phyloP scores from a whole-genome alignment of 768 basidiomycete species.

The Agrocybe praecox region DNA sequence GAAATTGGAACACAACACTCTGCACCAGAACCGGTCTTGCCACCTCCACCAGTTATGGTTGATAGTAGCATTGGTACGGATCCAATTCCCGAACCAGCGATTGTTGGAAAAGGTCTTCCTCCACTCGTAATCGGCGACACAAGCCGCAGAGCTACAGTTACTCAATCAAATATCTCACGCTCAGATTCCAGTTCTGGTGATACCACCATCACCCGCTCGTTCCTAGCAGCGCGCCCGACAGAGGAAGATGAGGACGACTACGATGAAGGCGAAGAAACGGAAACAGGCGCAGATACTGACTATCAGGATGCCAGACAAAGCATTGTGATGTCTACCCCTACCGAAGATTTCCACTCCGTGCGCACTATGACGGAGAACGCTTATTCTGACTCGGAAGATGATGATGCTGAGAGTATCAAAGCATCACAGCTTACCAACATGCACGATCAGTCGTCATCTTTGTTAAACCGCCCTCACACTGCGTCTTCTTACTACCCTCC shows the following conservation, averaged over 20 bases:
- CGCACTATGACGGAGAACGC: slow-evolving; percentile 73
- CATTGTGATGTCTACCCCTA: slow-evolving; percentile 64
- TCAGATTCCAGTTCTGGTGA: slow-evolving; percentile 34
- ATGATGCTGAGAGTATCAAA: slow-evolving; percentile 75
- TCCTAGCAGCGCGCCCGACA: slow-evolving; percentile 28
- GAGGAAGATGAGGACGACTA: slow-evolving; percentile 26
- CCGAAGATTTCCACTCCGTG: slow-evolving; percentile 79
- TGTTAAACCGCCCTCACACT: slow-evolving; percentile 21
- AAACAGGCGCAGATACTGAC: slow-evolving; percentile 71
- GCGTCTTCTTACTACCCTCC: slow-evolving; percentile 37
- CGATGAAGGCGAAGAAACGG: slow-evolving; percentile 62
- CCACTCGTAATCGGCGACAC: slow-evolving; percentile 19
- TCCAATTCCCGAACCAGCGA: slow-evolving; percentile 24
- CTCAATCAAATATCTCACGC: slow-evolving; percentile 43
- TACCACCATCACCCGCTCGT: slow-evolving; percentile 41
- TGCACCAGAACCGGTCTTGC: slow-evolving; percentile 26
- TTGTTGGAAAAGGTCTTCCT: slow-evolving; percentile 20
- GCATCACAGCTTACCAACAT: slow-evolving; percentile 47
- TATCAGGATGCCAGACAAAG: slow-evolving; percentile 82
- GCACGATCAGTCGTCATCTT: slow-evolving; percentile 29
- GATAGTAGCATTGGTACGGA: slow-evolving; percentile 40
- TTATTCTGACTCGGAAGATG: slow-evolving; percentile 51
- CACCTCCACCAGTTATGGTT: slow-evolving; percentile 29
- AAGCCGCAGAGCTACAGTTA: slow-evolving; percentile 46
- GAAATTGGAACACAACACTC: slow-evolving; percentile 58